Evolutionary conservation across 495 filamentous ascomycete species (phyloP).

Genomic region (Tuber calosporum): DNA sequence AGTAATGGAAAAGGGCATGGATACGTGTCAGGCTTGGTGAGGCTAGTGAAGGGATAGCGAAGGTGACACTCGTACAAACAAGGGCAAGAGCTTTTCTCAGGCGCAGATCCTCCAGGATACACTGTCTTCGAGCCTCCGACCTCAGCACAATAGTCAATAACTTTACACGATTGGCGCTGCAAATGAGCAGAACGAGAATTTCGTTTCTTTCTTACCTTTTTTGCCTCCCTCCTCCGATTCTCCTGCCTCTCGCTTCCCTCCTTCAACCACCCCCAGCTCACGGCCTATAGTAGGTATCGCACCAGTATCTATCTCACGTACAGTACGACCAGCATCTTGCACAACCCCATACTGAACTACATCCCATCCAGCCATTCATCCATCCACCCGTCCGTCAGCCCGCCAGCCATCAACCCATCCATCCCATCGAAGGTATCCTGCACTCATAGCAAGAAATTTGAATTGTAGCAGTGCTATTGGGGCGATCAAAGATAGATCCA

Average conservation of each 20-base stretch:
- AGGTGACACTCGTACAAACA: not conserved
- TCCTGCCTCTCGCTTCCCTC: not conserved
- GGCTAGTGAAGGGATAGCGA: not conserved
- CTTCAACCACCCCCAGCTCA: not conserved
- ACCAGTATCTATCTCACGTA: not conserved
- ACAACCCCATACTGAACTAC: not conserved
- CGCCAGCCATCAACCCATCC: not conserved
- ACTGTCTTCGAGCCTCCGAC: not conserved
- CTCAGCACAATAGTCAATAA: not conserved
- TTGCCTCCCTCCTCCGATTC: not conserved
- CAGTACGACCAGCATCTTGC: not conserved
- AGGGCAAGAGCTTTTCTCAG: not conserved
- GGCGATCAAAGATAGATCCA: not conserved
- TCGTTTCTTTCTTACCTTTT: not conserved
- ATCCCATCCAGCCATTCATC: not conserved
- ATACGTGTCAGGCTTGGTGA: not conserved
- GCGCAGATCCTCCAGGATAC: not conserved
- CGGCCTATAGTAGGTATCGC: not conserved
- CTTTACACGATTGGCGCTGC: not conserved
- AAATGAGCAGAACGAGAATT: not conserved
- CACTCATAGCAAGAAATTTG: not conserved
- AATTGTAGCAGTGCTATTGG: not conserved
- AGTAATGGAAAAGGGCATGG: not conserved
- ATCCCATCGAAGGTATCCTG: not conserved
- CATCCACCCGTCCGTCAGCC: not conserved